These are phyloP conservation scores for Peribolospora baueri DNA, from an alignment of 768 basidiomycete species.

Conservation along the genomic window DNA sequence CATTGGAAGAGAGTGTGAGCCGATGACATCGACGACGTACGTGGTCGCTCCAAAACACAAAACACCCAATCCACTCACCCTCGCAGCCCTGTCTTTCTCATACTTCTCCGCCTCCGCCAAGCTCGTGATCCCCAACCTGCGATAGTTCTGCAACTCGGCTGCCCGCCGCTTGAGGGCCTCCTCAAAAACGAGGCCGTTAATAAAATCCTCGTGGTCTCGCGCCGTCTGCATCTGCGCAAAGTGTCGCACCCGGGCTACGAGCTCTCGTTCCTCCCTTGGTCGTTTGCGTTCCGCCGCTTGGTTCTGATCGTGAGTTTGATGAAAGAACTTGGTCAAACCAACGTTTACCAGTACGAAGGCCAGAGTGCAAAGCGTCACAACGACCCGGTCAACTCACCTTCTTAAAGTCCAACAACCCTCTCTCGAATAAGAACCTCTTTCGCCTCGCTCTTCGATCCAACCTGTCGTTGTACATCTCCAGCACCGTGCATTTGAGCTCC, in stretches of 20 bases:
- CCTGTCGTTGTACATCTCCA: conserved; percentile 77
- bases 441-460: conserved; percentile 60
- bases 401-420: conserved; percentile 77
- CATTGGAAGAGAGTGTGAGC: too few species aligned
- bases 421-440: conserved; percentile 73
- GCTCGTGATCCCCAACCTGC: conserved; percentile 59
- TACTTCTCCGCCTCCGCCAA: conserved; percentile 78
- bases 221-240: conserved; percentile 77
- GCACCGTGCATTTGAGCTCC: conserved; percentile 58
- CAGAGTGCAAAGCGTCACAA: neutral
- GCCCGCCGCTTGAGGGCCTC: conserved; percentile 31
- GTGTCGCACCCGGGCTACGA: conserved; percentile 63
- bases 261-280: conserved; percentile 70
- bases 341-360: neutral
- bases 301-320: conserved; percentile 30
- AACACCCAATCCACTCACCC: conserved; percentile 31
- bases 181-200: conserved; percentile 40
- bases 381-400: conserved; percentile 33
- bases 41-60: too few species aligned
- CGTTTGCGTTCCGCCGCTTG: conserved; percentile 78
- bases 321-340: neutral
- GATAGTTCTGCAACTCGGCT: conserved; percentile 70
- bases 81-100: conserved; percentile 43
- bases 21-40: too few species aligned
- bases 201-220: conserved; percentile 69